These are phyloP conservation scores for Alnus rubra DNA, from an alignment of 306 rosid genomes.

Conservation along the genomic window DNA sequence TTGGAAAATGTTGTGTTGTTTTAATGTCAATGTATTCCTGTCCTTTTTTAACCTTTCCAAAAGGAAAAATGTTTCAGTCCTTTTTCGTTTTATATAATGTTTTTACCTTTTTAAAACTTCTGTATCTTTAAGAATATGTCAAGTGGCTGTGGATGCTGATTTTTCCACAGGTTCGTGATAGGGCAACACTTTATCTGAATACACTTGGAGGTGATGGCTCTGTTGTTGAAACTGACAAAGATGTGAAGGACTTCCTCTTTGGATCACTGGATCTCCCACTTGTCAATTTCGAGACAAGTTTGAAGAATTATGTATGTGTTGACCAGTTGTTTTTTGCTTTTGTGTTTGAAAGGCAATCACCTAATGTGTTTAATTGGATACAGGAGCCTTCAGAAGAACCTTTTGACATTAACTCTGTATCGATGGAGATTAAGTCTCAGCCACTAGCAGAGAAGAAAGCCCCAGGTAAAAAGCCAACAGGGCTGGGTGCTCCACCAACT, in stretches of 20 bases:
- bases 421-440: conserved; percentile 86
- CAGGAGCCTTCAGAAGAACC: conserved; percentile 93
- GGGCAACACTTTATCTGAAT: conserved; percentile 89
- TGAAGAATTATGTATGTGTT: conserved; percentile 73
- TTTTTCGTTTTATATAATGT: background rate
- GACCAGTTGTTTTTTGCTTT: conserved; percentile 22
- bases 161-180: conserved; percentile 83
- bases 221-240: conserved; percentile 71
- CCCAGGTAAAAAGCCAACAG: conserved; percentile 84
- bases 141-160: conserved; percentile 11
- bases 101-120: background rate
- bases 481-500: conserved; percentile 79
- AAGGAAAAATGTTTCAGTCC: background rate
- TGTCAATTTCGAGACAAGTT: conserved; percentile 81
- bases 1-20: background rate
- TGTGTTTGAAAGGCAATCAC: conserved; percentile 15
- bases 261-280: conserved; percentile 89
- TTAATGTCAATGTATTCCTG: background rate
- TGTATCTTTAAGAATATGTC: conserved; percentile 17
- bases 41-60: background rate
- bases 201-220: conserved; percentile 82
- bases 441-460: conserved; percentile 94
- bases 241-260: conserved; percentile 71
- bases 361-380: conserved; percentile 40
- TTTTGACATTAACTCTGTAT: conserved; percentile 76